A percentile compares a stretch with the other conserved stretches of the same genome.
Conservation (phyloP, 768 basidiomycete genomes). For the Suillus brevipes region DNA sequence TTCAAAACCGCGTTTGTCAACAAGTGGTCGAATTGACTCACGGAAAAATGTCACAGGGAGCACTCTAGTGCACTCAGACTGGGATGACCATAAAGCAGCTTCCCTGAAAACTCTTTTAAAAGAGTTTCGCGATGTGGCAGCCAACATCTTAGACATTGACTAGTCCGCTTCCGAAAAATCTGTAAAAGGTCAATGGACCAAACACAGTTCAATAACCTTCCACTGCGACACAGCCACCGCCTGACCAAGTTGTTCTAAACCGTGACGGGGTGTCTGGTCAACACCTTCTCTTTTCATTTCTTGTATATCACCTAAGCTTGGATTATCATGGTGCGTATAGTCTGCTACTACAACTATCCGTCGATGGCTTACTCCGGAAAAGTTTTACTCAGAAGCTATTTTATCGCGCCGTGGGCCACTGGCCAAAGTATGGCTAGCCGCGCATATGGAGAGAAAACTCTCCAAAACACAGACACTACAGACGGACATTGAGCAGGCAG, state of each 20-base stretch:
- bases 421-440: constrained; percentile 98
- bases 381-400: constrained; percentile 95
- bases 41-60: not conserved
- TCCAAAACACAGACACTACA: constrained; percentile 93
- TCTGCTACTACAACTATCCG: not conserved
- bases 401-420: constrained; percentile 91
- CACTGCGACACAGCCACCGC: constrained; percentile 26
- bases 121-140: constrained; percentile 21
- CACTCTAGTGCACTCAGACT: not conserved
- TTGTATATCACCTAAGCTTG: constrained; percentile 24
- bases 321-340: constrained; percentile 25
- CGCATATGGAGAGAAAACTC: constrained; percentile 97
- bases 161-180: constrained; percentile 9
- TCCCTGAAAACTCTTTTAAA: constrained; percentile 15
- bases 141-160: constrained; percentile 20
- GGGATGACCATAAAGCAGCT: not conserved
- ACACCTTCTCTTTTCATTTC: constrained; percentile 7
- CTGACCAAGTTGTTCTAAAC: constrained; percentile 4
- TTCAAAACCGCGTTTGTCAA: not conserved
- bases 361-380: not conserved
- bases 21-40: not conserved
- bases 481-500: constrained; percentile 93
- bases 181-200: constrained; percentile 7
- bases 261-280: constrained; percentile 10
- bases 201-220: constrained; percentile 12